Base-by-base conservation (phyloP, 164 flowering plant species). In the Pachysandra terminalis region DNA sequence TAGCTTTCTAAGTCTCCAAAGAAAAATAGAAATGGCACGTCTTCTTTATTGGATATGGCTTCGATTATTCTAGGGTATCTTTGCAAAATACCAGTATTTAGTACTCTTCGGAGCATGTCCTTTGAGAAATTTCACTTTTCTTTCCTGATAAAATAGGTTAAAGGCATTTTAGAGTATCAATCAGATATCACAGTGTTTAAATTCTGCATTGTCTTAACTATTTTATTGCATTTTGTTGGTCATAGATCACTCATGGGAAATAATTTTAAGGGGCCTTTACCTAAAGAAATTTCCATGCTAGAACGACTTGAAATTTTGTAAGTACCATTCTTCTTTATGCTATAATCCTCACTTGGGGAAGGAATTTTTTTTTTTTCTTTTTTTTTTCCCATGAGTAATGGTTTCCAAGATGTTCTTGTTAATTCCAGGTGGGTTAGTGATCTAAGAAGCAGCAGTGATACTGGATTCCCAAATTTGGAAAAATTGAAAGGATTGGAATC, bases 341-440 rank as follows among this genome's bases (percentile, higher is more conserved):
- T 40, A 10, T 40, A 6, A 2, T 19, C 22, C 19, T 54, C 19
- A 2, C 9, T 55, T n/a, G 7, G 23, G 26, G 58, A 55, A 3
- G 58, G 25, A 23, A 55, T n/a, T 9, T 55, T n/a, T n/a, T 17
- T 55, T 14, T n/a, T 17, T n/a, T n/a, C n/a, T n/a, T n/a, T 5
- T 3, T n/a, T 3, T 3, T 55, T 1, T n/a, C 7, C 25, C 25
- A 23, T 9, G 5, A 5, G 25, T 55, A 55, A n/a, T 55, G 58
- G 24, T n/a, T 19, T 55, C 25, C 10, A n/a, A 6, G 58, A 55
- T 55, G 7, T 55, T 55, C 23, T 55, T 55, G 23, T 55, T 55
- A 9, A 19, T n/a, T 55, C 23, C 58, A 55, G 58, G 58, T 55
- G 23, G 58, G 58, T 55, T 55, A 55, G 58, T 19, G 58, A 55